A percentile compares a stretch with the other conserved stretches of the same genome.
phyloP scores from a whole-genome alignment of 2,329 filamentous ascomycete genomes.

The Phaeophleospora eucalypticola region DNA sequence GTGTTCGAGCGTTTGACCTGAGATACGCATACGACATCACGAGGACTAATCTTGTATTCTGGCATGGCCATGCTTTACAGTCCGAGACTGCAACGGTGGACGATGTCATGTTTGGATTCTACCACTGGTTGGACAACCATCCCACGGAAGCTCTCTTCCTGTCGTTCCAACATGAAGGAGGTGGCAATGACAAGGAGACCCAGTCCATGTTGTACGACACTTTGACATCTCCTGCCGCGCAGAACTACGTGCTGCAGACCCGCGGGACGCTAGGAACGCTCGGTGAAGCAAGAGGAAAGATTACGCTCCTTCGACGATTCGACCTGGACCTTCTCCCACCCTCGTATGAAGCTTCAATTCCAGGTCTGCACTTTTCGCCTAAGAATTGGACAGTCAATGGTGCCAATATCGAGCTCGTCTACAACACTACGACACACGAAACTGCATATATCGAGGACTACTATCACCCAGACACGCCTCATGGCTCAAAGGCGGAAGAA shows the following conservation, averaged over 20 bases:
- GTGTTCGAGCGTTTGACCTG: conserved; percentile 50
- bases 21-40: conserved; percentile 48
- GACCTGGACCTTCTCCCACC: conserved; percentile 39
- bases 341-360: conserved; percentile 36
- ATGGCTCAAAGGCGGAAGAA: conserved; percentile 30
- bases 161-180: conserved; percentile 47
- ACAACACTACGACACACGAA: conserved; percentile 36
- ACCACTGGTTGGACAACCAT: conserved; percentile 47
- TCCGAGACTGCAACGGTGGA: conserved; percentile 43
- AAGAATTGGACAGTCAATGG: conserved; percentile 44
- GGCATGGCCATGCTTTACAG: conserved; percentile 45
- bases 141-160: conserved; percentile 45
- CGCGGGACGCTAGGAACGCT: conserved; percentile 36
- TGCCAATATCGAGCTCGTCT: conserved; percentile 39
- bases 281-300: conserved; percentile 36
- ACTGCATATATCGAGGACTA: conserved; percentile 51
- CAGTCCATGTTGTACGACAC: conserved; percentile 38
- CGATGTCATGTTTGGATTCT: conserved; percentile 47
- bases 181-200: conserved; percentile 34
- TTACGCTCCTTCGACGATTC: conserved; percentile 45
- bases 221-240: conserved; percentile 39
- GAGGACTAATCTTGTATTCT: conserved; percentile 46
- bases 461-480: conserved; percentile 39
- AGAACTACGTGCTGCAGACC: conserved; percentile 39
- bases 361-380: conserved; percentile 47